These are phyloP conservation scores for Paraurostyla sp. DNA, from an alignment of 73 alveolate species.

Conservation along the genomic window DNA sequence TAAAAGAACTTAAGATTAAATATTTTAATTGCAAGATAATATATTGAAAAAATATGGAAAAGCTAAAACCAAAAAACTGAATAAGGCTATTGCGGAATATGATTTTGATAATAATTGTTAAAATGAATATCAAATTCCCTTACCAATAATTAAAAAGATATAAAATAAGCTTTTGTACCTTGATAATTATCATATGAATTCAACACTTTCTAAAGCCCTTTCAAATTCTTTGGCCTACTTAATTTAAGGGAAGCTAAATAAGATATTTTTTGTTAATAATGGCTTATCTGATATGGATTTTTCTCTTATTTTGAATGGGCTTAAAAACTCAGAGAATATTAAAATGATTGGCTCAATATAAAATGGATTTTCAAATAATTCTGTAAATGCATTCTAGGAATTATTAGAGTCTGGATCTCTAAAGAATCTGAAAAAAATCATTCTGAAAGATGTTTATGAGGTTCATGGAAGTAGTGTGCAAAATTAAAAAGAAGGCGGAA, in stretches of 20 bases:
- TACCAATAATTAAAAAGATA: slow-evolving; percentile 1
- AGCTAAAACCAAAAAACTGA: not conserved
- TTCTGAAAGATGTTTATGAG: not conserved
- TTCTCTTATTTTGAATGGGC: not conserved
- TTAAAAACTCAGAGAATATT: not conserved
- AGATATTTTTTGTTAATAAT: slow-evolving; percentile 5
- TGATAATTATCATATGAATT: slow-evolving; percentile 4
- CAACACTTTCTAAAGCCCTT: slow-evolving; percentile 18
- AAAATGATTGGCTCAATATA: not conserved
- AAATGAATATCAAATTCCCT: not conserved
- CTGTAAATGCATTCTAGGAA: not conserved
- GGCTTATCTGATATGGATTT: slow-evolving; percentile 8
- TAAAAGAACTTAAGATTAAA: not conserved
- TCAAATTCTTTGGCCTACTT: not conserved
- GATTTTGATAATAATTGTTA: not conserved
- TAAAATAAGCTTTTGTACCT: not conserved
- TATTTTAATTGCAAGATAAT: not conserved
- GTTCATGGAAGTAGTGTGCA: not conserved
- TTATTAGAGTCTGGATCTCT: not conserved
- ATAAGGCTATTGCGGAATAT: slow-evolving; percentile 6
- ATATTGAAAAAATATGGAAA: not conserved
- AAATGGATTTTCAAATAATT: not conserved
- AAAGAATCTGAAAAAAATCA: not conserved
- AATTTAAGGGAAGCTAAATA: not conserved
- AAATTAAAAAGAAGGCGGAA: not conserved